A percentile compares a stretch with the other conserved stretches of the same genome.
phyloP scores from a whole-genome alignment of 768 basidiomycete genomes.

The Rhodotorula sphaerocarpa region DNA sequence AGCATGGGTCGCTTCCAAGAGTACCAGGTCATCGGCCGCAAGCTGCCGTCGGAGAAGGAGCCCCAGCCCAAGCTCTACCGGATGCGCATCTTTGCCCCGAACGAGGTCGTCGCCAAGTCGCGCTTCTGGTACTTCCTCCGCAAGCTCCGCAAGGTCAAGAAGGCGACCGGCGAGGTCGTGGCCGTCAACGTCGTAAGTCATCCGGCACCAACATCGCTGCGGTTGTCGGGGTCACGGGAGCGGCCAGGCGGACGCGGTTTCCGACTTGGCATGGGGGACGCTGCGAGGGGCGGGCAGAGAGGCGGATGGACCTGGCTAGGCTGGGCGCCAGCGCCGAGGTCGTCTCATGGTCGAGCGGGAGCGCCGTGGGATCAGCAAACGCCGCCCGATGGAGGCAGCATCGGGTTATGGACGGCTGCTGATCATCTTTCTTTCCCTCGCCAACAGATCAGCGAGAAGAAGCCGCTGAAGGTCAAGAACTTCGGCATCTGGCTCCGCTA shows the following conservation, averaged over 20 bases:
- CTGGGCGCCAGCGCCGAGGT: not conserved
- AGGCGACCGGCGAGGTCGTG: constrained; percentile 97
- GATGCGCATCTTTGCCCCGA: constrained; percentile 98
- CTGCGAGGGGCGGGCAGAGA: not conserved
- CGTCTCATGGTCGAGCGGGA: no score
- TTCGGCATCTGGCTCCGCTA: constrained; percentile 99
- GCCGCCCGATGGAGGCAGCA: no score
- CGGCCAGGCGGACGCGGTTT: no score
- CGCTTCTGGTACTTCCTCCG: constrained; percentile 99
- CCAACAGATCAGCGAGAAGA: constrained; percentile 86
- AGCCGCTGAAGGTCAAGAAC: constrained; percentile 97
- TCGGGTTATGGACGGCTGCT: no score
- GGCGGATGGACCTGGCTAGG: not conserved
- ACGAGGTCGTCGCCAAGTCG: constrained; percentile 97
- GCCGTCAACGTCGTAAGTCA: constrained; percentile 91
- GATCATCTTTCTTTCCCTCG: no score
- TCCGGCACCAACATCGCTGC: no score
- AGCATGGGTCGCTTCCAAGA: constrained; percentile 54
- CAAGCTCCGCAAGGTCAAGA: constrained; percentile 98
- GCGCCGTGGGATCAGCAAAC: no score
- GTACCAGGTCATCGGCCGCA: constrained; percentile 95
- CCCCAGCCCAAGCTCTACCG: constrained; percentile 97
- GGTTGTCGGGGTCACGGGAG: no score
- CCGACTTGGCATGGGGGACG: not conserved
- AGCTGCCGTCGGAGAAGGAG: constrained; percentile 85